phyloP scores from a whole-genome alignment of 2,329 filamentous ascomycete species.

The Decorospora gaudefroyi region DNA sequence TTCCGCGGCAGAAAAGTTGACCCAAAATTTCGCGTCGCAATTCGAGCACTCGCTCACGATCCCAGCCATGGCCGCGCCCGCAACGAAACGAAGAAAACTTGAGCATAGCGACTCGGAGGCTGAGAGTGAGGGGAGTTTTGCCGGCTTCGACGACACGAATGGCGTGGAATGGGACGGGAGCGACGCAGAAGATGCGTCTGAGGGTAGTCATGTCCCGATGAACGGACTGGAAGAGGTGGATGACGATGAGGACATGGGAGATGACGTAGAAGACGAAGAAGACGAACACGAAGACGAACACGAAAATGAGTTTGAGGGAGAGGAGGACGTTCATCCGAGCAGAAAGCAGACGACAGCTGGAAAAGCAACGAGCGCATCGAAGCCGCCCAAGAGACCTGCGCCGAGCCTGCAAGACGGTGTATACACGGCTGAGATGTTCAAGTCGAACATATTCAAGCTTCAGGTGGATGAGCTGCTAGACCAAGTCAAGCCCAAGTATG shows the following conservation, averaged over 20 bases:
- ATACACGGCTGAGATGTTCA: slow-evolving; percentile 62
- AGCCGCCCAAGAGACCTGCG: slow-evolving; percentile 30
- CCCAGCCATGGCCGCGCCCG: slow-evolving; percentile 42
- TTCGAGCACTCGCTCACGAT: slow-evolving; percentile 8
- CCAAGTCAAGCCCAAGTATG: slow-evolving; percentile 62
- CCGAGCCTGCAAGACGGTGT: slow-evolving; percentile 43
- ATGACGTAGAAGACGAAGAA: slow-evolving; percentile 20
- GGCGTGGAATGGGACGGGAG: slow-evolving; percentile 20
- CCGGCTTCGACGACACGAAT: slow-evolving; percentile 26
- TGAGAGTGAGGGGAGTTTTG: slow-evolving; percentile 34
- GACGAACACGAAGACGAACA: slow-evolving; percentile 14
- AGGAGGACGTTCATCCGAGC: slow-evolving; percentile 16
- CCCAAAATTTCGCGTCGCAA: slow-evolving; percentile 25
- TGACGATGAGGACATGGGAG: slow-evolving; percentile 15
- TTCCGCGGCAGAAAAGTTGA: slow-evolving; percentile 27
- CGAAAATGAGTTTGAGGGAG: slow-evolving; percentile 15
- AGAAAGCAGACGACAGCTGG: slow-evolving; percentile 8
- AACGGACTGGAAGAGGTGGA: slow-evolving; percentile 16
- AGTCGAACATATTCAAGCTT: slow-evolving; percentile 69
- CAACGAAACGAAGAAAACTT: slow-evolving; percentile 55
- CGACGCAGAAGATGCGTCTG: slow-evolving; percentile 19
- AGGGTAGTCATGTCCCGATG: slow-evolving; percentile 18
- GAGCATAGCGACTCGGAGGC: slow-evolving; percentile 45
- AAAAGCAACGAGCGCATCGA: slow-evolving; percentile 19
- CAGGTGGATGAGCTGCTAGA: slow-evolving; percentile 67